Evolutionary conservation across 2,329 filamentous ascomycete genomes (phyloP).

Genomic region (Arthrobotrys musiformis): DNA sequence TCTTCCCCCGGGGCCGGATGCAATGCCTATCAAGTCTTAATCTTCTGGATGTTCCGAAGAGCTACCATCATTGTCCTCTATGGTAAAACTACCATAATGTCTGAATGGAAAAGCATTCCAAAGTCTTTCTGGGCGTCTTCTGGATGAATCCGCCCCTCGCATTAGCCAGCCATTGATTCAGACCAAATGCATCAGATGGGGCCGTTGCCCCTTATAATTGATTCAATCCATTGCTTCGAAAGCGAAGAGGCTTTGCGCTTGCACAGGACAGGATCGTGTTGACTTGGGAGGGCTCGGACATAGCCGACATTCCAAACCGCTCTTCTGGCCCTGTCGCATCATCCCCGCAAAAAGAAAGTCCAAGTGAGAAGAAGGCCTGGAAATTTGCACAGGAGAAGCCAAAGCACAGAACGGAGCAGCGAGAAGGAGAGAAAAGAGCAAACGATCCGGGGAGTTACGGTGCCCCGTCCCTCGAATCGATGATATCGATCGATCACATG

Average conservation of each 20-base stretch:
- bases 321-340: constrained; percentile 40
- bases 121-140: constrained; percentile 23
- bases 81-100: background rate
- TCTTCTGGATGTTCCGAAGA: constrained; percentile 29
- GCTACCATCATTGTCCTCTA: constrained; percentile 13
- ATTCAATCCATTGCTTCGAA: constrained; percentile 17
- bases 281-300: constrained; percentile 30
- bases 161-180: constrained; percentile 32
- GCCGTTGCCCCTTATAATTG: constrained; percentile 39
- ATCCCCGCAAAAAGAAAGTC: constrained; percentile 37
- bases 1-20: background rate
- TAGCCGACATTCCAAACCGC: constrained; percentile 38
- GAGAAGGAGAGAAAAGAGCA: background rate
- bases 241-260: background rate
- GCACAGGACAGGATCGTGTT: constrained; percentile 14
- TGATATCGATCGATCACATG: constrained; percentile 40
- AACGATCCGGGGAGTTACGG: constrained; percentile 22
- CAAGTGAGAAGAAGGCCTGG: constrained; percentile 28
- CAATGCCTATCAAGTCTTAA: background rate
- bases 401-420: too few relatives aligned
- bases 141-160: constrained; percentile 45
- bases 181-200: constrained; percentile 33
- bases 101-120: constrained; percentile 16
- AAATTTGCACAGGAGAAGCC: constrained; percentile 24
- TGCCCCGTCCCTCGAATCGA: constrained; percentile 20